Base-by-base conservation (phyloP, 345 rosid species). In the Ailanthus altissimus region DNA sequence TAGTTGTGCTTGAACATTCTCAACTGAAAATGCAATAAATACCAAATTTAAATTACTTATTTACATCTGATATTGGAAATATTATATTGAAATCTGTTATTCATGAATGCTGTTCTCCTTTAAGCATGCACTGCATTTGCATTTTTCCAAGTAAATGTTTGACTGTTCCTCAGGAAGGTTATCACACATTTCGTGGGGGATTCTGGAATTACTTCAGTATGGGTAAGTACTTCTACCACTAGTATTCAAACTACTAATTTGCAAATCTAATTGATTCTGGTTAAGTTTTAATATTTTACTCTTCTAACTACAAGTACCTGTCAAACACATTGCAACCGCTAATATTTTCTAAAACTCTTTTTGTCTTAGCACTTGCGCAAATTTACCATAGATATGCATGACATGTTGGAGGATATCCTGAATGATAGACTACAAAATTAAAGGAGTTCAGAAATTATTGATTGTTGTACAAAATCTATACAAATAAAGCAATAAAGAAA, bases 151-250 rank as follows among this genome's bases (percentile, higher is more conserved):
- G 18, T 38, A 76, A 74, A 32, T 43, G 71, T 79, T 73, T 68
- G 75, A 20, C 66, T 72, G 23, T 64, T 76, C 84, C 75, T 56
- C 91, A 96, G 98, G 98, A 93, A 81, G 99, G 98, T 70, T 80
- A 16, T 84, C 89, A 88, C 79, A 96, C 99, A 65, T 96, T 90
- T 86, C 91, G 94, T 38, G 98, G 99, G 18, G 98, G 99, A 70
- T 93, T 93, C 86, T 96, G 99, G 98, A 96, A 93, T 82, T 93
- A 96, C 88, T 96, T 93, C 79, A 96, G 98, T 86, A 85, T 96
- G 84, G 99, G 98, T 96, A 82, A 85, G 6, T 66, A 53, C 51
- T 36, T 66, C 40, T 69, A 8, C 20, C 16, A 43, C 43, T 47
- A 70, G 58, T 53, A 54, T 12, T 42, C 32, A 2, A 66, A 25